Evolutionary conservation across 805 yeast species (phyloP).

Genomic region (Yamadazyma phyllophila): DNA sequence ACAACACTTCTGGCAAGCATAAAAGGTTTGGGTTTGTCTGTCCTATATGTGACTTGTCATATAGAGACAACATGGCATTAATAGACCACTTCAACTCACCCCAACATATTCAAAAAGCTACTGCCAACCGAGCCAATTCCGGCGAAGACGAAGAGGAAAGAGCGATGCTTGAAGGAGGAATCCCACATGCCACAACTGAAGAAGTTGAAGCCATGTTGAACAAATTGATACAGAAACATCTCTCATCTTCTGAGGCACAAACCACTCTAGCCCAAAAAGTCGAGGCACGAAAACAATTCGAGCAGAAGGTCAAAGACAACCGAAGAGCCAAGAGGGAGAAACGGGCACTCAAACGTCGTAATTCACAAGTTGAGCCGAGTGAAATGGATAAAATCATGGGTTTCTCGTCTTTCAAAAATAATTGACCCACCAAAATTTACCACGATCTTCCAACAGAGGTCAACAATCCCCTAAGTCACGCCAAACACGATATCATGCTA

Average conservation of each 20-base stretch:
- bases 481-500: no score
- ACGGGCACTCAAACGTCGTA: neutral
- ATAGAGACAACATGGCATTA: slow-evolving; percentile 76
- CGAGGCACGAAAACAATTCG: slow-evolving; percentile 35
- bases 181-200: slow-evolving; percentile 32
- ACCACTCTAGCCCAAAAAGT: slow-evolving; percentile 40
- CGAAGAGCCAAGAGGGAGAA: slow-evolving; percentile 19
- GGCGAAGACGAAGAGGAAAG: slow-evolving; percentile 13
- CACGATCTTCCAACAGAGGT: neutral
- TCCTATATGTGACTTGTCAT: slow-evolving; percentile 73
- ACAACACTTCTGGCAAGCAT: slow-evolving; percentile 26
- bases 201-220: slow-evolving; percentile 34
- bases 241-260: slow-evolving; percentile 23
- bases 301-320: slow-evolving; percentile 31
- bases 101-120: slow-evolving; percentile 51
- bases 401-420: slow-evolving; percentile 43
- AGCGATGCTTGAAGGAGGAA: slow-evolving; percentile 31
- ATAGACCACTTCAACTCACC: slow-evolving; percentile 82
- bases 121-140: slow-evolving; percentile 2
- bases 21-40: slow-evolving; percentile 85
- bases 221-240: slow-evolving; percentile 21
- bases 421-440: neutral
- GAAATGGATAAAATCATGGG: slow-evolving; percentile 51
- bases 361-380: slow-evolving; percentile 18
- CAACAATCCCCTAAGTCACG: no score